Percentiles rank a stretch among this genome's conserved stretches.
Evolutionary conservation across 345 rosid species (phyloP).

Genomic region (Erucastrum elatum): DNA sequence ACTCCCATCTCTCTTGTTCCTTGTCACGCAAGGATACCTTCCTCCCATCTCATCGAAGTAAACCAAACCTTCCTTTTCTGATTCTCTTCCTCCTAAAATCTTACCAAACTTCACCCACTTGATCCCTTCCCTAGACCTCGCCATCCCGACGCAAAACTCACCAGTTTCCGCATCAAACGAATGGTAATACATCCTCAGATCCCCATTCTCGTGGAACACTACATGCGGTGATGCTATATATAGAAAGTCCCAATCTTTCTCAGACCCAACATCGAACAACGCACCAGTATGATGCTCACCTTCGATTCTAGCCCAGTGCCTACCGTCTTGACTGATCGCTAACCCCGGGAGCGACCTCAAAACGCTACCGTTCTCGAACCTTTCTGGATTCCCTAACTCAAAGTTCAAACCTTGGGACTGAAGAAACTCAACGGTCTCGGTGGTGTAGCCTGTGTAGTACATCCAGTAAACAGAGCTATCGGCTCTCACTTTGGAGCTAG

Average conservation of each 20-base stretch:
- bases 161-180: constrained; percentile 60
- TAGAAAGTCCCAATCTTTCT: constrained; percentile 75
- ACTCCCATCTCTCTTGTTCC: constrained; percentile 56
- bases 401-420: constrained; percentile 29
- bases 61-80: constrained; percentile 11
- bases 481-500: constrained; percentile 59
- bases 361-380: constrained; percentile 38
- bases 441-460: constrained; percentile 65
- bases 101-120: constrained; percentile 75
- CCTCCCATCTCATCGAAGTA: constrained; percentile 61
- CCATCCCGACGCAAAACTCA: constrained; percentile 60
- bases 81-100: constrained; percentile 52
- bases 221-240: constrained; percentile 74
- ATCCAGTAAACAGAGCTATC: constrained; percentile 79
- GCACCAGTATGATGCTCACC: constrained; percentile 87
- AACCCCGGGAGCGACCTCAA: constrained; percentile 67
- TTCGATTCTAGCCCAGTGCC: constrained; percentile 91
- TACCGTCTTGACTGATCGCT: constrained; percentile 84
- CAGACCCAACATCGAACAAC: constrained; percentile 71
- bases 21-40: constrained; percentile 57
- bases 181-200: constrained; percentile 80
- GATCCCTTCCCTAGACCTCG: constrained; percentile 85
- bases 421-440: constrained; percentile 48
- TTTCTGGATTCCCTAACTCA: constrained; percentile 52
- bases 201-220: constrained; percentile 62